Percentiles rank a stretch among this genome's conserved stretches.
Evolutionary conservation across 129 eudicot genomes (phyloP).

Genomic region (Artemisia argyi): DNA sequence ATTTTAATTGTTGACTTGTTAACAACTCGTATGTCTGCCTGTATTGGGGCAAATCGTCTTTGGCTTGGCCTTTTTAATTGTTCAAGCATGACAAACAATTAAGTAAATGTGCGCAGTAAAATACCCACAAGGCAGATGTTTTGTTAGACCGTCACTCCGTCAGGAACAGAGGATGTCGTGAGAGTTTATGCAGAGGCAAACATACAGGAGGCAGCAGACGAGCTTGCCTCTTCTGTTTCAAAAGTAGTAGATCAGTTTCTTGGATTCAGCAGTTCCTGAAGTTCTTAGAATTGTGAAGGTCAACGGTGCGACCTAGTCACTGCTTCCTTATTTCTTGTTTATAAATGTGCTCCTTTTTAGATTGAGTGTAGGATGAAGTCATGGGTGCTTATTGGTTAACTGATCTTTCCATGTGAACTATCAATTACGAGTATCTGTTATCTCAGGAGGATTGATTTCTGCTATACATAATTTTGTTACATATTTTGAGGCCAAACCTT

Average conservation of each 20-base stretch:
- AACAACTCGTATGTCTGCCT: not conserved
- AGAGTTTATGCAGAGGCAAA: constrained; percentile 88
- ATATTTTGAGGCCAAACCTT: no score
- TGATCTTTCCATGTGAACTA: constrained; percentile 20
- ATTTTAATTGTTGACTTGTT: not conserved
- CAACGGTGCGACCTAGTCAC: not conserved
- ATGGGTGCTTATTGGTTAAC: not conserved
- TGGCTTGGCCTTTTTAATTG: not conserved
- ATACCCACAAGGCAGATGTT: constrained; percentile 67
- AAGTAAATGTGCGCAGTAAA: constrained; percentile 45
- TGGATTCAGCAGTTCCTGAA: constrained; percentile 32
- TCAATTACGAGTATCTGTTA: no score
- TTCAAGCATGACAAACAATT: not conserved
- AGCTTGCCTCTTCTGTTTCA: constrained; percentile 64
- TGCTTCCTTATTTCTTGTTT: not conserved
- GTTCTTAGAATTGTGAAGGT: not conserved
- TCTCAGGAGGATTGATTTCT: no score
- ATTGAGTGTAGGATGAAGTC: not conserved
- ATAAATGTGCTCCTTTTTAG: no score
- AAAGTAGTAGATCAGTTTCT: constrained; percentile 59
- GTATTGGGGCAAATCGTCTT: not conserved
- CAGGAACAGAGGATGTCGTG: constrained; percentile 85
- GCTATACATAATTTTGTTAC: no score
- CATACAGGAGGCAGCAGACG: constrained; percentile 73
- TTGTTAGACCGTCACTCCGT: constrained; percentile 91